Conservation (phyloP, 768 basidiomycete genomes). For the Termitomyces sp. region DNA sequence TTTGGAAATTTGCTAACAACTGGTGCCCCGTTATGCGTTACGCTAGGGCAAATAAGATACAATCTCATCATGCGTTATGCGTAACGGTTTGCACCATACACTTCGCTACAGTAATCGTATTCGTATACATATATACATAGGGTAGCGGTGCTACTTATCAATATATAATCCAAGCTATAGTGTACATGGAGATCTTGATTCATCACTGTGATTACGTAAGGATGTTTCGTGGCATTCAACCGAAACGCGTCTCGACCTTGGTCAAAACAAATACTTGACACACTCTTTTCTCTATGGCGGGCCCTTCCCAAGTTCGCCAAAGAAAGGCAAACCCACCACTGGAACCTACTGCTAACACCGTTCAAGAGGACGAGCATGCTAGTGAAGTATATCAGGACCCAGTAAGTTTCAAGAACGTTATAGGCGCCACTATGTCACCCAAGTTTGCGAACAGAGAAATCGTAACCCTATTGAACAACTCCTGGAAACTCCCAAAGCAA, state of each 20-base stretch:
- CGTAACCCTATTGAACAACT: slow-evolving; percentile 59
- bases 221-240: slow-evolving; percentile 15
- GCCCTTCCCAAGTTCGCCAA: slow-evolving; percentile 14
- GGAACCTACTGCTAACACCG: slow-evolving; percentile 25
- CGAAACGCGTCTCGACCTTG: slow-evolving; percentile 6
- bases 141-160: too few species aligned
- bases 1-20: background rate
- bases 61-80: background rate
- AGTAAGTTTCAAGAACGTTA: slow-evolving; percentile 28
- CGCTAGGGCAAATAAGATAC: background rate
- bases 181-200: too few species aligned
- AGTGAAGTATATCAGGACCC: slow-evolving; percentile 46
- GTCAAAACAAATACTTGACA: background rate
- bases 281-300: slow-evolving; percentile 16
- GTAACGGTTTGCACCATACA: background rate
- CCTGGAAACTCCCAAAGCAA: slow-evolving; percentile 61
- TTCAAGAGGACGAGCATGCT: slow-evolving; percentile 52
- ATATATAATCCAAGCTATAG: too few species aligned
- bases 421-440: background rate
- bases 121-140: too few species aligned
- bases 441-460: slow-evolving; percentile 35
- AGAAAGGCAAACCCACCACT: slow-evolving; percentile 6
- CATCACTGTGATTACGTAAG: slow-evolving; percentile 10
- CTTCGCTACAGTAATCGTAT: background rate
- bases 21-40: background rate